Evolutionary conservation across 257 asterid species (phyloP), one percentile per base, ranked within the genome.

Genomic region (Thymus quinquecostatus): DNA sequence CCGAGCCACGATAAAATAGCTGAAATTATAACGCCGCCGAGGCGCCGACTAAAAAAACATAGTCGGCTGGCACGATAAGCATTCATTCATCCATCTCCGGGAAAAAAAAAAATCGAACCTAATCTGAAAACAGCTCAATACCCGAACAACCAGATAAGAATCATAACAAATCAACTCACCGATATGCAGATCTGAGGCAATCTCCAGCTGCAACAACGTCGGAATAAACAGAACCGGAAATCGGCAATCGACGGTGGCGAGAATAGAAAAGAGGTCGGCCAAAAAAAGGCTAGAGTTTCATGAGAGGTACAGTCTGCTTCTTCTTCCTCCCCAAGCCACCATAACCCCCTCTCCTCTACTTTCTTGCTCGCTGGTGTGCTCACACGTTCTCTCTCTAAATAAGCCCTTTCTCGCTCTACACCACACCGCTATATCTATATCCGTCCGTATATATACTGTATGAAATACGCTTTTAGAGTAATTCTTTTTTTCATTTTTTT

Each of bases 141-240:
- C 43, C 13, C 2, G 13, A 6, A 62, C 14, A 14, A 51, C 6
- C 4, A 30, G 41, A 36, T 49, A 60, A 51, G 6, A 75, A 21
- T 0, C 1, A 6, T 3, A 64, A 33, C 5, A 33, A 45, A 77
- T 59, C 38, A 68, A 79, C 90, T 84, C 80, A 92, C 95, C 93
- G 63, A 76, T 41, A 56, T 49, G 79, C 87, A 86, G 96, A 92
- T 89, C 96, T 84, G 84, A 77, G 47, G 65, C 43, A 28, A 10
- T 27, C 65, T 11, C 10, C 41, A 66, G 58, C 69, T 36, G 70
- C 69, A 54, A 63, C 45, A 60, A 64, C 73, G 57, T 38, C 30
- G 47, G 11, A 59, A 28, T 34, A 67, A 77, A 68, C 80, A n/a
- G 58, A 64, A 78, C 4, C 38, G 49, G 73, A 28, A 75, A 76